These are phyloP conservation scores for Verticillium zaregamsianum DNA, from an alignment of 2,329 filamentous ascomycete genomes.

Conservation along the genomic window DNA sequence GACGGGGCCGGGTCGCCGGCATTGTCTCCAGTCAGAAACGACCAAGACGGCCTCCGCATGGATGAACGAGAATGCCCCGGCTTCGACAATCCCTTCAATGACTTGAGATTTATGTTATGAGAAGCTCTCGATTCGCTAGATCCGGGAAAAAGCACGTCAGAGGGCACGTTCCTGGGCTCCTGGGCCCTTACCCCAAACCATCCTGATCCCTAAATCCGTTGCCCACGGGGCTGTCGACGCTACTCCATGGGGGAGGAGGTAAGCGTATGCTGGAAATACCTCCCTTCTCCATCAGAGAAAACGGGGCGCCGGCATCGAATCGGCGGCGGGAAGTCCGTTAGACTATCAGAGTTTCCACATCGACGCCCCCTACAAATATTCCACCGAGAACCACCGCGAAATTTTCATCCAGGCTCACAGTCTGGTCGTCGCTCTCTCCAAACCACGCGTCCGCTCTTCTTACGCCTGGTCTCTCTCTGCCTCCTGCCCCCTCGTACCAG, in stretches of 20 bases:
- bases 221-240: background rate
- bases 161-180: background rate
- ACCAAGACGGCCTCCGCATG: background rate
- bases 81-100: background rate
- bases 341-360: background rate
- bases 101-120: background rate
- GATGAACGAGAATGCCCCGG: background rate
- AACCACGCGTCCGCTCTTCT: background rate
- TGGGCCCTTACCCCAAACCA: background rate
- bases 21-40: background rate
- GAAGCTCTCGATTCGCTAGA: background rate
- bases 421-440: background rate
- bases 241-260: background rate
- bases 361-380: background rate
- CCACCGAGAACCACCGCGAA: background rate
- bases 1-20: background rate
- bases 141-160: background rate
- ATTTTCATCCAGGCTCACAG: background rate
- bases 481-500: background rate
- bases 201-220: background rate
- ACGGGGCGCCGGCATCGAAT: background rate
- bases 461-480: background rate
- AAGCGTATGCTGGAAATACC: background rate
- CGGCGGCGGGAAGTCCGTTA: background rate
- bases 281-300: background rate